Evolutionary conservation across 2,329 filamentous ascomycete species (phyloP).

Genomic region (Anisogramma anomala): DNA sequence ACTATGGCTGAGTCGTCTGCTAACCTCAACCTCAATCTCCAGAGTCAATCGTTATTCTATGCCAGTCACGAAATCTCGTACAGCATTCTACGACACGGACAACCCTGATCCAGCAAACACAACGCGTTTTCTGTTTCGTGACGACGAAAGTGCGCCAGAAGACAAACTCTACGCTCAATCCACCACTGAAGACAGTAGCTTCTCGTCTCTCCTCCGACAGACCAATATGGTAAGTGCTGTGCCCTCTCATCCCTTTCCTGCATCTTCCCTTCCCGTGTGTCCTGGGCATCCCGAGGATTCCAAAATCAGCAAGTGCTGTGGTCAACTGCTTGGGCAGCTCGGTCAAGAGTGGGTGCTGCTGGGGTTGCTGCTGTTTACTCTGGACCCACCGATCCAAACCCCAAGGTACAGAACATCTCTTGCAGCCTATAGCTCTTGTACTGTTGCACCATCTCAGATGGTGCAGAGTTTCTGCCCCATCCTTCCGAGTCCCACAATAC

Average conservation of each 20-base stretch:
- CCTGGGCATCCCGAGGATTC: not conserved
- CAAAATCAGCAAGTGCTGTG: not conserved
- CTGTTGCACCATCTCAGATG: too few relatives aligned
- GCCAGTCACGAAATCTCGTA: conserved; percentile 66
- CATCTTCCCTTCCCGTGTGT: not conserved
- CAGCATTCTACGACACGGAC: conserved; percentile 53
- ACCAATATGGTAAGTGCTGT: conserved; percentile 32
- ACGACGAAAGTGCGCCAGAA: conserved; percentile 55
- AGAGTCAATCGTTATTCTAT: conserved; percentile 88
- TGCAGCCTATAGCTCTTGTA: too few relatives aligned
- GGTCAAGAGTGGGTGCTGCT: too few relatives aligned
- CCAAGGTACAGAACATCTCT: not conserved
- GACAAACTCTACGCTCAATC: conserved; percentile 61
- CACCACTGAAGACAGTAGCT: conserved; percentile 69
- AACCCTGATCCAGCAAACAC: conserved; percentile 71
- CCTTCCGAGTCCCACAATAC: not conserved
- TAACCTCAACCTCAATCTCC: conserved; percentile 8
- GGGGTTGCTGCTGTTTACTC: too few relatives aligned
- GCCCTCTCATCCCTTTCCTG: not conserved
- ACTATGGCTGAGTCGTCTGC: not conserved
- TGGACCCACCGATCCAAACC: too few relatives aligned
- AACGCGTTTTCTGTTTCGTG: conserved; percentile 73
- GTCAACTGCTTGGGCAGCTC: conserved; percentile 38
- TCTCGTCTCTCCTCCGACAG: conserved; percentile 69
- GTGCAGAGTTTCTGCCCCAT: not conserved